Evolutionary conservation across 176 grass and related monocot species (phyloP).

Genomic region (Oryza brachyantha): DNA sequence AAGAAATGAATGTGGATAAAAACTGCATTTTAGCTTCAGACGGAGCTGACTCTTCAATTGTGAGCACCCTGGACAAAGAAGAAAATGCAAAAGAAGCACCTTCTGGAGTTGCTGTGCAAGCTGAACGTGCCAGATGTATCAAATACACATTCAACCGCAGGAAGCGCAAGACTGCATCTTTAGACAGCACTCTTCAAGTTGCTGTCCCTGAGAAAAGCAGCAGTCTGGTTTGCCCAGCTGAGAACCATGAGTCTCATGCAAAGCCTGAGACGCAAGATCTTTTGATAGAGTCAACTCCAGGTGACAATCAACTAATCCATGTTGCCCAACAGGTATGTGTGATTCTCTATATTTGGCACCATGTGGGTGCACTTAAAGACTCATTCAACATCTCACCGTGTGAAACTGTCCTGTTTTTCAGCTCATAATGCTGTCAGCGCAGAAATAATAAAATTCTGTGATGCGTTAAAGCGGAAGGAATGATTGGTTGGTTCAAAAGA

Average conservation of each 20-base stretch:
- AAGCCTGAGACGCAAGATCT: conserved; percentile 35
- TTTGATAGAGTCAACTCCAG: conserved; percentile 50
- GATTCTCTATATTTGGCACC: conserved; percentile 24
- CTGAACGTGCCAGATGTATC: conserved; percentile 53
- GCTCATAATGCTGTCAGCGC: conserved; percentile 85
- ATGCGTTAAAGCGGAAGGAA: conserved; percentile 21
- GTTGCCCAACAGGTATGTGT: conserved; percentile 74
- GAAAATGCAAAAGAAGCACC: conserved; percentile 13
- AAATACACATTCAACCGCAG: conserved; percentile 91
- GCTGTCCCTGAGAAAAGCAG: conserved; percentile 36
- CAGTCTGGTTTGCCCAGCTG: conserved; percentile 17
- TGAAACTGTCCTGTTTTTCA: conserved; percentile 40
- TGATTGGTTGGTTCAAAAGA: conserved; percentile 15
- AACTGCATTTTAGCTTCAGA: conserved; percentile 35
- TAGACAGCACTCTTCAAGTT: conserved; percentile 39
- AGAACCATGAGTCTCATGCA: conserved; percentile 26
- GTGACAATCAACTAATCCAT: conserved; percentile 65
- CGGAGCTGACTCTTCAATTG: conserved; percentile 29
- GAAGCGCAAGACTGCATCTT: conserved; percentile 62
- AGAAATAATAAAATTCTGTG: conserved; percentile 48
- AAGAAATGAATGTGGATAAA: conserved; percentile 31
- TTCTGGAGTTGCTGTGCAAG: conserved; percentile 41
- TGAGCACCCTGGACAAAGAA: conserved; percentile 32
- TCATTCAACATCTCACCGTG: not conserved
- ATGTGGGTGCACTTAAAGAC: not conserved